Base-by-base conservation (phyloP, 176 grass and related monocot species). In the Puya raimondii region DNA sequence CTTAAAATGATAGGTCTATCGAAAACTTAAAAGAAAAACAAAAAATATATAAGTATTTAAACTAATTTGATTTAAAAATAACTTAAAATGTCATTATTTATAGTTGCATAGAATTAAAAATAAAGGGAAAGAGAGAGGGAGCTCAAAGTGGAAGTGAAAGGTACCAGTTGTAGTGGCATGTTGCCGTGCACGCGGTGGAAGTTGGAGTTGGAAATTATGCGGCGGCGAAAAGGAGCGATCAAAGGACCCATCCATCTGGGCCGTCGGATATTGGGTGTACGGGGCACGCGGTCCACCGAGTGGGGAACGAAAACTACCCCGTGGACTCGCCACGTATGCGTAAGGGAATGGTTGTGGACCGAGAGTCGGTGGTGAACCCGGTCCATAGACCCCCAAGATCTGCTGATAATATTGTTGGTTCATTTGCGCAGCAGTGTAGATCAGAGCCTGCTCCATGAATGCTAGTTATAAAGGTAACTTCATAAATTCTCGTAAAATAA, bases 391-490 rank as follows among this genome's bases (percentile, higher is more conserved):
- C 66, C 86, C 84, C 61, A 93, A 93, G 10, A 84, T 12, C 66
- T 84, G 87, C 72, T 76, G 72, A 72, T 93, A 88, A 72, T 99
- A 93, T 51, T 88, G 87, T 54, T 78, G 80, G 26, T 84, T 15
- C 82, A 93, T 10, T 73, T 85, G 86, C 33, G 33, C 4, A 71
- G 76, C 23, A 75, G 79, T 82, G 86, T 97, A 97, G 23, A 83
- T 42, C 33, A 42, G n/a, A 47, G 67, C 89, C 85, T 92, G 86
- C 70, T 65, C 8, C 33, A 42, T 42, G 48, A 47, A 17, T 15
- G 29, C 8, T 61, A 18, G 16, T 56, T 56, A 20, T 56, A 20
- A 5, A 17, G 3, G 8, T 57, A 17, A 57, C 53, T 17, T 57
- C 53, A 57, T 42, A 42, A 42, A 42, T 42, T 42, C 4, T 42